Evolutionary conservation across 805 yeast species (phyloP).

Genomic region (Wickerhamomyces pijperi): DNA sequence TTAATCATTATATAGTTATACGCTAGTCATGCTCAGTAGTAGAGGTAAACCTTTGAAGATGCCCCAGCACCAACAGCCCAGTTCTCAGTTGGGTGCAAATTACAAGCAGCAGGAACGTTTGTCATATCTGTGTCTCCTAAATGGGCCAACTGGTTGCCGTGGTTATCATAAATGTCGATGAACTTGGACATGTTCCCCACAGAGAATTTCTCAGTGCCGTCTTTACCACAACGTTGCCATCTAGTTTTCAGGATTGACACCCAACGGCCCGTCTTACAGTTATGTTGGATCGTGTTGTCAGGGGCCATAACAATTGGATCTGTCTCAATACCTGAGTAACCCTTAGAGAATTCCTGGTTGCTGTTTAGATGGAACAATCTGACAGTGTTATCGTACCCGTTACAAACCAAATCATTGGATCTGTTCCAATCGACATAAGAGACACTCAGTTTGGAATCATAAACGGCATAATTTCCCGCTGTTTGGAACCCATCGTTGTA

Average conservation of each 20-base stretch:
- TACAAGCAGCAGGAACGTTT: constrained; percentile 86
- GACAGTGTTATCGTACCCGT: constrained; percentile 86
- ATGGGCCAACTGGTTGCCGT: constrained; percentile 73
- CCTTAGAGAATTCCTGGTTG: constrained; percentile 10
- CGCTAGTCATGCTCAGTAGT: no score
- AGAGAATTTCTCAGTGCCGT: constrained; percentile 69
- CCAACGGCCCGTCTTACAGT: constrained; percentile 97
- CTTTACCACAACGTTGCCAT: constrained; percentile 71
- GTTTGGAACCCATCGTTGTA: constrained; percentile 28
- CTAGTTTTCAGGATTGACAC: constrained; percentile 81
- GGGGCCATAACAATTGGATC: constrained; percentile 37
- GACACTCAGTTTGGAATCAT: constrained; percentile 66
- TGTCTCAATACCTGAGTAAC: constrained; percentile 1
- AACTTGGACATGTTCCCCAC: constrained; percentile 90
- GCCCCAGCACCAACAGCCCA: constrained; percentile 95
- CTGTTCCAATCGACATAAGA: constrained; percentile 70
- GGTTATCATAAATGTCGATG: constrained; percentile 68
- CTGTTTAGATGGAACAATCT: constrained; percentile 51
- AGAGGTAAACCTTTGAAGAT: constrained; percentile 76
- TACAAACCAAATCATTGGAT: constrained; percentile 64
- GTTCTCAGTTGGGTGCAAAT: constrained; percentile 75
- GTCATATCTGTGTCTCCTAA: constrained; percentile 52
- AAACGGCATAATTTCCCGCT: constrained; percentile 38
- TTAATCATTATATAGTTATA: no score
- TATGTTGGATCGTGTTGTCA: constrained; percentile 57